Percentiles rank a stretch among this genome's conserved stretches.
phyloP scores from a whole-genome alignment of 1,284 basidiomycete genomes.

The Heterobasidion occidentale region DNA sequence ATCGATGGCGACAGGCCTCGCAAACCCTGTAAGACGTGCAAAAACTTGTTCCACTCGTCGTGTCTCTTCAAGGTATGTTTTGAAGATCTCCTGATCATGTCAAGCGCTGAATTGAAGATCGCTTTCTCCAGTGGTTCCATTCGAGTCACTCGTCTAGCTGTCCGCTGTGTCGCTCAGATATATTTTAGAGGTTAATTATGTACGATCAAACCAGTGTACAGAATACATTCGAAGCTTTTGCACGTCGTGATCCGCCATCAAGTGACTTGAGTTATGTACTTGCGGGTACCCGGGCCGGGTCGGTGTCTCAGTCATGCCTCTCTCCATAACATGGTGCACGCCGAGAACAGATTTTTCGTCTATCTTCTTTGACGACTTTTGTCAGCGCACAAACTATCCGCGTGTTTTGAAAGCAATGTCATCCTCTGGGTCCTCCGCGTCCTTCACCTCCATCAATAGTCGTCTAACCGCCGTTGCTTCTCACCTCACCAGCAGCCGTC shows the following conservation, averaged over 20 bases:
- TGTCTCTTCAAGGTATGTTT: conserved; percentile 79
- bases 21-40: conserved; percentile 93
- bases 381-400: too few relatives aligned
- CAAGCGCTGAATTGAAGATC: conserved; percentile 5
- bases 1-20: conserved; percentile 85
- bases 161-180: conserved; percentile 83
- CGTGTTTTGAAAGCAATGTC: neutral
- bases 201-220: too few relatives aligned
- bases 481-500: conserved; percentile 14
- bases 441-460: neutral
- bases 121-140: conserved; percentile 73
- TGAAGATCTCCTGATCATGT: neutral
- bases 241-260: too few relatives aligned
- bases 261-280: too few relatives aligned
- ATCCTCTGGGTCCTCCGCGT: conserved; percentile 2
- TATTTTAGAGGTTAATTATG: conserved; percentile 31
- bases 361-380: too few relatives aligned
- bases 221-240: too few relatives aligned
- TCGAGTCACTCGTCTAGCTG: conserved; percentile 86
- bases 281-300: too few relatives aligned
- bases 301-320: too few relatives aligned
- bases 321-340: too few relatives aligned
- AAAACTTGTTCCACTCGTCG: conserved; percentile 90
- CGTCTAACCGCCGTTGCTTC: conserved; percentile 28
- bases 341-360: too few relatives aligned